These are phyloP conservation scores for Neltuma alba DNA, from an alignment of 306 rosid genomes.

Conservation along the genomic window DNA sequence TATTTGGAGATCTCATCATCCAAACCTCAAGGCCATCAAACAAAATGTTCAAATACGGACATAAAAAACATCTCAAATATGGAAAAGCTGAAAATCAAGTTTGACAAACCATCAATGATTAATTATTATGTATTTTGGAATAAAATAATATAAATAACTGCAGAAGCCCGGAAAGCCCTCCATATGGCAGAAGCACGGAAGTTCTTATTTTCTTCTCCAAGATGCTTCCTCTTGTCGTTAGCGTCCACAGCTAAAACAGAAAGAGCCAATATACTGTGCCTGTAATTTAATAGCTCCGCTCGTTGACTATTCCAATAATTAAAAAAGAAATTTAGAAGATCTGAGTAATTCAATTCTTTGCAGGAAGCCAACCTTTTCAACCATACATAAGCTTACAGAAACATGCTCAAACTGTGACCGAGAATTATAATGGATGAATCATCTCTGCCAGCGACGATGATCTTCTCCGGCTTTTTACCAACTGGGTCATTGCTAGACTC, in stretches of 20 bases:
- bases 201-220: constrained; percentile 26
- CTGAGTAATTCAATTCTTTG: constrained; percentile 27
- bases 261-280: constrained; percentile 52
- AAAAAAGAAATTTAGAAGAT: constrained; percentile 20
- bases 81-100: constrained; percentile 40
- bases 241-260: constrained; percentile 50
- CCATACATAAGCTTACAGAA: constrained; percentile 41
- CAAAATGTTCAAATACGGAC: constrained; percentile 16
- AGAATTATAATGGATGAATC: constrained; percentile 53
- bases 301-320: constrained; percentile 29
- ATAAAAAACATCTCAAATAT: constrained; percentile 30
- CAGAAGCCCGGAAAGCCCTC: constrained; percentile 55
- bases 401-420: constrained; percentile 13
- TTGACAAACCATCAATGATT: constrained; percentile 53
- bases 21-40: background rate
- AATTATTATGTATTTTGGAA: constrained; percentile 17
- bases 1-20: constrained; percentile 29
- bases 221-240: constrained; percentile 46
- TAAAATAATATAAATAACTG: constrained; percentile 40
- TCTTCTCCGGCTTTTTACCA: constrained; percentile 67
- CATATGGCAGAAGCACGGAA: constrained; percentile 71
- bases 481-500: constrained; percentile 73
- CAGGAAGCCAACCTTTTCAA: constrained; percentile 31
- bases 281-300: constrained; percentile 41
- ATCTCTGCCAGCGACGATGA: constrained; percentile 49